Percentiles rank a stretch among this genome's conserved stretches.
These are phyloP conservation scores for Cucumis melo DNA, from an alignment of 306 rosid genomes.

Conservation along the genomic window DNA sequence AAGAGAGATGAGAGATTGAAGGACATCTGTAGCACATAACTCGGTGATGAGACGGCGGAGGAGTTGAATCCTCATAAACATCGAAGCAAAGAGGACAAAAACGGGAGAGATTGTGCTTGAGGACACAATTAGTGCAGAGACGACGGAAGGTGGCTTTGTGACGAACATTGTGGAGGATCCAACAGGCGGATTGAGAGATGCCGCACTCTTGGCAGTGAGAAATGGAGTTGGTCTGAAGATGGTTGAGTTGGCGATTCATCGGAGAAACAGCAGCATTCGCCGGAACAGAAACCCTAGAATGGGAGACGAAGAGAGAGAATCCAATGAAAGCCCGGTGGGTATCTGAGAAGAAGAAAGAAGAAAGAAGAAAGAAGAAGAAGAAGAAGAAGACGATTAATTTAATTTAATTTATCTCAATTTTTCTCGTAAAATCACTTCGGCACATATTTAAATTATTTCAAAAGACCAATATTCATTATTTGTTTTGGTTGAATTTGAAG, in stretches of 20 bases:
- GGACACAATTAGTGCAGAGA: conserved; percentile 64
- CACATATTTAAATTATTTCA: no score
- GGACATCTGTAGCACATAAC: conserved; percentile 62
- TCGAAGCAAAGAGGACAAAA: conserved; percentile 69
- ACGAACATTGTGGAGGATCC: conserved; percentile 35
- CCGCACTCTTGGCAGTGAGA: conserved; percentile 34
- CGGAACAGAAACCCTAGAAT: conserved; percentile 7
- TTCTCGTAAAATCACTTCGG: no score
- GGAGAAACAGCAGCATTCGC: neutral
- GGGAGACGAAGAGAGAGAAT: neutral
- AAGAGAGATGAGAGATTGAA: conserved; percentile 42
- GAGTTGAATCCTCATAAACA: conserved; percentile 27
- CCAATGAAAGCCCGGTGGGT: neutral
- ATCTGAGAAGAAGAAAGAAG: neutral
- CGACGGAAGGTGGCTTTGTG: conserved; percentile 18
- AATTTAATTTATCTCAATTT: no score
- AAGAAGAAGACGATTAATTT: no score
- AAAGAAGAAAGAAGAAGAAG: neutral
- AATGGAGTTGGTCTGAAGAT: neutral
- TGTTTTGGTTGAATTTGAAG: no score
- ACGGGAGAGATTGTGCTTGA: conserved; percentile 34
- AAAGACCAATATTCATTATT: no score
- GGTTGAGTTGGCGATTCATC: neutral
- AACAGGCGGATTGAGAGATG: conserved; percentile 6
- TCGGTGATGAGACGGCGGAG: conserved; percentile 29